Percentiles rank a stretch among this genome's conserved stretches.
These are phyloP conservation scores for Ilex aquifolium DNA, from an alignment of 257 asterid genomes.

Conservation along the genomic window DNA sequence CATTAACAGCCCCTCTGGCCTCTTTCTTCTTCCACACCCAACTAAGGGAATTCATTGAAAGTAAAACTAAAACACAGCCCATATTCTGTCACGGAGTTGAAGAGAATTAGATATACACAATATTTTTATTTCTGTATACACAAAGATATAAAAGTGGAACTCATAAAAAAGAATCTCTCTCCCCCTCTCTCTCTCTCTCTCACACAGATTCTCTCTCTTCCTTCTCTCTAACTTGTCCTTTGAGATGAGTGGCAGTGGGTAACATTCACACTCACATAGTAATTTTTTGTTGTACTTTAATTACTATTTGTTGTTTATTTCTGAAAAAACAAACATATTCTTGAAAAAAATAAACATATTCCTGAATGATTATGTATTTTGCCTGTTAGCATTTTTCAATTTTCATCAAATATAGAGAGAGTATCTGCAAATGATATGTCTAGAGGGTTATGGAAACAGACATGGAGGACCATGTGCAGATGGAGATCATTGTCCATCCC, in stretches of 20 bases:
- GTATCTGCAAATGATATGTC: conserved; percentile 16
- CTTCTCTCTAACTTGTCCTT: no score
- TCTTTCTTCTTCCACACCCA: conserved; percentile 35
- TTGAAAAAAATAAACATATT: not conserved
- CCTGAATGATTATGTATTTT: conserved; percentile 7
- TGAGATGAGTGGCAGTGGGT: no score
- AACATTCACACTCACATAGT: no score
- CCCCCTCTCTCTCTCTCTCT: conserved; percentile 8
- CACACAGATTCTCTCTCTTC: not conserved
- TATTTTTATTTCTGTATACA: no score
- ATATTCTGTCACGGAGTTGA: no score
- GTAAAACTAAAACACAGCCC: no score
- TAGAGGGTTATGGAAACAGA: conserved; percentile 23
- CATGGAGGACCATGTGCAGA: conserved; percentile 37
- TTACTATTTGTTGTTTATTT: not conserved
- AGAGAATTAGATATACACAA: no score
- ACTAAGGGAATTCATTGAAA: conserved; percentile 2
- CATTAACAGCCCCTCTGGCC: conserved; percentile 27
- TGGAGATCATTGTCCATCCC: conserved; percentile 60
- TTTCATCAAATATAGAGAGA: conserved; percentile 9
- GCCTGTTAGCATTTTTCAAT: conserved; percentile 3
- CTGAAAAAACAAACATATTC: not conserved
- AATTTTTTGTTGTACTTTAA: no score
- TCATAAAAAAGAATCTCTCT: not conserved
- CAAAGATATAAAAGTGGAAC: conserved; percentile 24